Percentiles rank a stretch among this genome's conserved stretches.
phyloP scores from a whole-genome alignment of 2,329 filamentous ascomycete species.

The Aspergillus sp. region DNA sequence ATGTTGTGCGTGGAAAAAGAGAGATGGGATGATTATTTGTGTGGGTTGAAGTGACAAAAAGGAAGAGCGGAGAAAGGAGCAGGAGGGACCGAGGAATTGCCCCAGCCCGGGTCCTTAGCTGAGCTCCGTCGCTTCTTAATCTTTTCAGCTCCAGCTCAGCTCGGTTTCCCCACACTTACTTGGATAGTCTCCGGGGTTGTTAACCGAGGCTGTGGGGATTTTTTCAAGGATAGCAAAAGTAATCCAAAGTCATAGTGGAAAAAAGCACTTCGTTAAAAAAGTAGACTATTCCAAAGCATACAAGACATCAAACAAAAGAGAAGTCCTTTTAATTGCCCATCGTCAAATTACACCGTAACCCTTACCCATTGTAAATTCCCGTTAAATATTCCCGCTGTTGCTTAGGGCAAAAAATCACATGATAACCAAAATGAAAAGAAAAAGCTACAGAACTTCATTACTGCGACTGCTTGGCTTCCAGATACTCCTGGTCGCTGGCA shows the following conservation, averaged over 20 bases:
- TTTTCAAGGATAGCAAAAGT: too few relatives aligned
- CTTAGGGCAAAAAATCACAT: conserved; percentile 1
- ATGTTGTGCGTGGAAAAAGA: background rate
- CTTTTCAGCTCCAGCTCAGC: too few relatives aligned
- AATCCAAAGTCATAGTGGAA: too few relatives aligned
- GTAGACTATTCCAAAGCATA: background rate
- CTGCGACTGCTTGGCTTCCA: conserved; percentile 38
- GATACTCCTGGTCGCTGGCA: conserved; percentile 81
- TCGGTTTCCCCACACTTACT: too few relatives aligned
- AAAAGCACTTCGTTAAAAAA: background rate
- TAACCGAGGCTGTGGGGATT: too few relatives aligned
- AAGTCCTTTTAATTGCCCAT: background rate
- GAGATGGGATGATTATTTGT: too few relatives aligned
- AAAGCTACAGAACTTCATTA: conserved; percentile 9
- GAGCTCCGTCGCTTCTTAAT: too few relatives aligned
- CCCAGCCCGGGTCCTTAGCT: too few relatives aligned
- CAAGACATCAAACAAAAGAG: background rate
- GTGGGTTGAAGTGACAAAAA: too few relatives aligned
- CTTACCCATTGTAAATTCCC: conserved; percentile 5
- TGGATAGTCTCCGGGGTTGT: too few relatives aligned
- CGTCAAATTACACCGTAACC: background rate
- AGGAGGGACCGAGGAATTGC: too few relatives aligned
- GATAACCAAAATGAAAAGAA: conserved; percentile 4
- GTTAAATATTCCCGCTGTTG: conserved; percentile 3
- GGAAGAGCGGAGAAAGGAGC: too few relatives aligned